Evolutionary conservation across 331 rosid species (phyloP).

Genomic region (Malus hybrid): DNA sequence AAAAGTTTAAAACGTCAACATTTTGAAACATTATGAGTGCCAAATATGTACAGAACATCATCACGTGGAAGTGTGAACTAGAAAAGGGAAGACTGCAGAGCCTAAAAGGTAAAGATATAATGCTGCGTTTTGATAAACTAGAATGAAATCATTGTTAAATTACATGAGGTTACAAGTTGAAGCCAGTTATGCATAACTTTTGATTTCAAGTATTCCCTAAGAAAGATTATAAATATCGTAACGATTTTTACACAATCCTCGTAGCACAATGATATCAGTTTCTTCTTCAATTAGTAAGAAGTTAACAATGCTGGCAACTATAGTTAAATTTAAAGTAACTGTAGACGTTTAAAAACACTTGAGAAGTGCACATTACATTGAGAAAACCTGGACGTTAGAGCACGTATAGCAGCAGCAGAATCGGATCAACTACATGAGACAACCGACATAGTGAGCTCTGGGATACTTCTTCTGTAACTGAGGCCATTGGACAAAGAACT

Average conservation of each 20-base stretch:
- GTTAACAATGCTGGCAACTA: not conserved
- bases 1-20: not conserved
- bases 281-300: not conserved
- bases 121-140: not conserved
- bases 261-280: too few relatives aligned
- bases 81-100: not conserved
- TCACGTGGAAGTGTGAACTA: not conserved
- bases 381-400: constrained; percentile 28
- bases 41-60: not conserved
- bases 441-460: constrained; percentile 69
- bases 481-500: constrained; percentile 93
- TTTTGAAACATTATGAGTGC: not conserved
- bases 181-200: not conserved
- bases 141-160: not conserved
- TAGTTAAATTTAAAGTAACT: not conserved
- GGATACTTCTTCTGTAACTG: constrained; percentile 68
- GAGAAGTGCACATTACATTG: not conserved
- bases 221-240: not conserved
- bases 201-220: not conserved
- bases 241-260: not conserved
- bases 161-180: not conserved
- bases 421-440: constrained; percentile 63
- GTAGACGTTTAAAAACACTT: not conserved
- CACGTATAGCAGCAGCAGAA: not conserved
- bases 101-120: not conserved